Percentiles rank a stretch among this genome's conserved stretches.
Evolutionary conservation across 2,329 filamentous ascomycete species (phyloP).

Genomic region (Teratosphaeriaceae sp.): DNA sequence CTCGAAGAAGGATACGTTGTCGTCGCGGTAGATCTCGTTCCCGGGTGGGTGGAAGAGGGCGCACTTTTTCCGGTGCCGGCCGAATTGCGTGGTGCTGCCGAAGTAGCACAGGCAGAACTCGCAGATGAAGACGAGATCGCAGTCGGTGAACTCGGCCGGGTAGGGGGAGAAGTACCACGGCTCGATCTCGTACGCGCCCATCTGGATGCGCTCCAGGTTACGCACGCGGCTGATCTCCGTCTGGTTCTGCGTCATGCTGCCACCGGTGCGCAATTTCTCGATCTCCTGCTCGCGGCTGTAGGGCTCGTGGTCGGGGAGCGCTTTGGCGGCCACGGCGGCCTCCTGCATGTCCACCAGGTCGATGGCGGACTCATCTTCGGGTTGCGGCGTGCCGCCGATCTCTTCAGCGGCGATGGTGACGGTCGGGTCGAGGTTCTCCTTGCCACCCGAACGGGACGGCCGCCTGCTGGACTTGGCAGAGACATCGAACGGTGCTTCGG

Average conservation of each 20-base stretch:
- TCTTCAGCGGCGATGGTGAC: constrained; percentile 40
- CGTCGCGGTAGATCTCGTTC: constrained; percentile 83
- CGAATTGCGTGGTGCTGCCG: constrained; percentile 97
- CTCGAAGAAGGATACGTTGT: constrained; percentile 73
- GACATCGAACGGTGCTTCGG: constrained; percentile 36
- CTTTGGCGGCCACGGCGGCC: constrained; percentile 47
- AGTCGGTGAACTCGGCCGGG: constrained; percentile 95
- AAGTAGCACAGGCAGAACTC: constrained; percentile 99
- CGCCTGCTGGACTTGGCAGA: constrained; percentile 46
- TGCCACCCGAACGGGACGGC: constrained; percentile 52
- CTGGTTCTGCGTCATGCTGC: constrained; percentile 98
- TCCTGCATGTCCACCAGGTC: constrained; percentile 48
- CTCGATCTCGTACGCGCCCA: constrained; percentile 95
- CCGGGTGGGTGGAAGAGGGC: constrained; percentile 94
- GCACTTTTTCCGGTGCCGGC: constrained; percentile 93
- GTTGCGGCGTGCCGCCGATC: constrained; percentile 40
- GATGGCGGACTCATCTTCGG: constrained; percentile 47
- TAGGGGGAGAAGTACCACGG: constrained; percentile 99
- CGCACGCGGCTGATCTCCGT: constrained; percentile 93
- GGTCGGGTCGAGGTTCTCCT: constrained; percentile 50
- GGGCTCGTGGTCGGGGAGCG: constrained; percentile 39
- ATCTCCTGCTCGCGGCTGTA: constrained; percentile 88
- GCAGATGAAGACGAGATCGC: constrained; percentile 95
- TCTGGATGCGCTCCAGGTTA: constrained; percentile 94
- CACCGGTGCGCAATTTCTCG: constrained; percentile 87